Evolutionary conservation across 2,329 filamentous ascomycete genomes (phyloP).

Genomic region (Parasarocladium wereldwijsianum): DNA sequence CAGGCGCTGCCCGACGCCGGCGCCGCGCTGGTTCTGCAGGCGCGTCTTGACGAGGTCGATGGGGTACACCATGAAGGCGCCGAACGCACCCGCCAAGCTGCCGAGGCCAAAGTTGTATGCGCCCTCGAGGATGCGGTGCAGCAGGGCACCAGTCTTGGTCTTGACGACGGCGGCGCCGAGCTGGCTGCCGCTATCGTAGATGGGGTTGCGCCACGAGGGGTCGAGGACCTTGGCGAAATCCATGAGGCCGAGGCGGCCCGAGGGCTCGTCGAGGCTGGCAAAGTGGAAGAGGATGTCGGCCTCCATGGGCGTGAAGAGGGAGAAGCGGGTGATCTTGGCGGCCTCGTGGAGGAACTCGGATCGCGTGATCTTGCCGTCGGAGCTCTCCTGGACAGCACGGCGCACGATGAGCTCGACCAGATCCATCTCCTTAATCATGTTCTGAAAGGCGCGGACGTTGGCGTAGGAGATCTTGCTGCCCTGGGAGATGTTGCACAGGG

Average conservation of each 20-base stretch:
- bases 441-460: constrained; percentile 95
- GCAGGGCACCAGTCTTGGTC: constrained; percentile 20
- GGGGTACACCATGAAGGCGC: constrained; percentile 98
- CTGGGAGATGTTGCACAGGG: constrained; percentile 85
- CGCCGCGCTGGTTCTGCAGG: constrained; percentile 89
- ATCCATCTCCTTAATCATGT: constrained; percentile 96
- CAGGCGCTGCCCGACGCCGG: constrained; percentile 67
- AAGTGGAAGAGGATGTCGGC: constrained; percentile 98
- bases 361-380: constrained; percentile 84
- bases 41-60: constrained; percentile 98
- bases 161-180: constrained; percentile 21
- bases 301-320: constrained; percentile 95
- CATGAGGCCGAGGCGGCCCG: constrained; percentile 62
- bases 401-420: constrained; percentile 87
- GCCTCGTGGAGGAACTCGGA: constrained; percentile 93
- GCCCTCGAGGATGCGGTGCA: constrained; percentile 51
- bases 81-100: constrained; percentile 85
- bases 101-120: constrained; percentile 84
- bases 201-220: constrained; percentile 66
- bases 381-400: constrained; percentile 68
- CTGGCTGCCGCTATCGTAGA: constrained; percentile 33
- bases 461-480: constrained; percentile 94
- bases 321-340: constrained; percentile 80
- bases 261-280: constrained; percentile 79
- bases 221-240: constrained; percentile 96